Evolutionary conservation across 2,329 filamentous ascomycete species (phyloP), one percentile per base, ranked within the genome.

Genomic region (Myotisia sp.): DNA sequence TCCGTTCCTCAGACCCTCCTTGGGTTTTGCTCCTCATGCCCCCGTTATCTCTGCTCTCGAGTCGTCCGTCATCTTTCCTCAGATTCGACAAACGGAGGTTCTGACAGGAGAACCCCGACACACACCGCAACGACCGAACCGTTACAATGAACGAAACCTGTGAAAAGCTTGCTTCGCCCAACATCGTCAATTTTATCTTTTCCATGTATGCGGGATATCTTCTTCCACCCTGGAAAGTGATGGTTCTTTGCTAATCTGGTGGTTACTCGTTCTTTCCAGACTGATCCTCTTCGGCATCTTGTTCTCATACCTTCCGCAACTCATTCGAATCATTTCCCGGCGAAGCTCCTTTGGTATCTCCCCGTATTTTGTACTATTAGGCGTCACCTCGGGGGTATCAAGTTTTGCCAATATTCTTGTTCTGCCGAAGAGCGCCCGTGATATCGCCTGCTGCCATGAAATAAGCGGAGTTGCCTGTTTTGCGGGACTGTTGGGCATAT

Each of bases 291-390:
- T 92, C 47, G 87, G 87, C 37, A 86, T 95, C 48, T 67, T 94
- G 41, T 63, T 92, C 38, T 95, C 87, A 21, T 98, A 98, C 62
- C 70, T 95, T 2, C 90, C 90, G 1, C 90, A 98, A 55, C 87
- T 95, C 59, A 72, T 79, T 55, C 84, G 90, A 50, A 95, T 98
- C 59, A 82, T 93, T 46, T 67, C 71, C 26, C 74, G 85, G 36
- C 74, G 77, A 41, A 90, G 83, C 9, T 92, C 87, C 14, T 87
- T 92, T 55, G 90, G 90, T 42, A 86, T 98, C 42, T 94, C 86
- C 19, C 87, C 90, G 6, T 90, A 87, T 58, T 98, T 93, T 53
- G 76, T 98, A 43, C 71, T 95, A 2, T 74, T 98, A n/a, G 90
- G 90, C 40, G 83, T 81, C 17, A 87, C 87, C 1, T 92, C 84